A percentile compares a stretch with the other conserved stretches of the same genome.
Evolutionary conservation across 345 rosid genomes (phyloP).

Genomic region (Moringa oleifera): DNA sequence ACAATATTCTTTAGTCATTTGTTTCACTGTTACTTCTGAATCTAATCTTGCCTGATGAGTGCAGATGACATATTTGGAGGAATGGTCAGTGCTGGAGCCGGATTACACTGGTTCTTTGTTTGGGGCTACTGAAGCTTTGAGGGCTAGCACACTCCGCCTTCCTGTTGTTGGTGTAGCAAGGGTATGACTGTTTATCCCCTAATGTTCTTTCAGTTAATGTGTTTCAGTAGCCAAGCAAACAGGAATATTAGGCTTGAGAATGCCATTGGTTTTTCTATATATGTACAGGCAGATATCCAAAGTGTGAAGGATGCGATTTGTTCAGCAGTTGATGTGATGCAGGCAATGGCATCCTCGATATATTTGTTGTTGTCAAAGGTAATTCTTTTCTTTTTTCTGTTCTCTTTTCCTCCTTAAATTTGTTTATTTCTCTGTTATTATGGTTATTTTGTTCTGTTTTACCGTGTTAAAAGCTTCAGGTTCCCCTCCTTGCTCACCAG

Average conservation of each 20-base stretch:
- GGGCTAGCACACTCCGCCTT: constrained; percentile 80
- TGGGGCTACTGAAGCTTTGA: constrained; percentile 71
- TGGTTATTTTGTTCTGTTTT: no score
- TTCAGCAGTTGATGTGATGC: constrained; percentile 90
- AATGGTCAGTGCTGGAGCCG: constrained; percentile 47
- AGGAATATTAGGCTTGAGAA: constrained; percentile 7
- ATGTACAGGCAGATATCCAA: constrained; percentile 66
- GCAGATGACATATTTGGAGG: constrained; percentile 67
- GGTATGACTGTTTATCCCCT: constrained; percentile 28
- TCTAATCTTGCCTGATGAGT: constrained; percentile 10
- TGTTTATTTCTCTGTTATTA: no score
- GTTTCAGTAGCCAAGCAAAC: constrained; percentile 3
- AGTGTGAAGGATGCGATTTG: constrained; percentile 69
- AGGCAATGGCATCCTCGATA: constrained; percentile 79
- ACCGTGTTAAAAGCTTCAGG: no score
- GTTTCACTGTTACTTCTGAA: background rate
- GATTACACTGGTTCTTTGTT: constrained; percentile 61
- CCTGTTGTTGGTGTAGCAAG: constrained; percentile 77
- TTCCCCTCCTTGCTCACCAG: no score
- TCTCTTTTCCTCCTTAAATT: background rate
- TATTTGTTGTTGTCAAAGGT: constrained; percentile 68
- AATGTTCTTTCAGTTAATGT: background rate
- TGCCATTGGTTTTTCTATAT: constrained; percentile 1
- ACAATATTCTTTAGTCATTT: background rate
- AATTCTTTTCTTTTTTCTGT: constrained; percentile 1